Evolutionary conservation across 225 moss, liverwort and hornwort genomes (phyloP).

Genomic region (Pleurozium schreberi): DNA sequence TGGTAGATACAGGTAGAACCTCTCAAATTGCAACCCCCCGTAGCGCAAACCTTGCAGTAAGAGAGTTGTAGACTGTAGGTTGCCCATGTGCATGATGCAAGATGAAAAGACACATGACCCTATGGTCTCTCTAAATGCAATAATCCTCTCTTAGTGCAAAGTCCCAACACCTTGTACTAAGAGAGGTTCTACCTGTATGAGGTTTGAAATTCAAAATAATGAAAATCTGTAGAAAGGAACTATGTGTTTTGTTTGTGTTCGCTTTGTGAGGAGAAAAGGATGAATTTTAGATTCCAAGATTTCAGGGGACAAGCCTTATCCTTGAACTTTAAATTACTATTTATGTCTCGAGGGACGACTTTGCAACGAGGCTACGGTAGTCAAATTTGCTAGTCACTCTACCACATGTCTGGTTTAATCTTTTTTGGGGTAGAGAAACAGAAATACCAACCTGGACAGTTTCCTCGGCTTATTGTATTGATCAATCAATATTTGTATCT

Average conservation of each 20-base stretch:
- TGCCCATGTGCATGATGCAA: no score
- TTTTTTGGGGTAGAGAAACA: background rate
- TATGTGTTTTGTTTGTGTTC: background rate
- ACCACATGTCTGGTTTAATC: background rate
- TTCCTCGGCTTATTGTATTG: background rate
- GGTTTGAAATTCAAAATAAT: background rate
- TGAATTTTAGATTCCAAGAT: background rate
- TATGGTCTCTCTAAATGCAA: no score
- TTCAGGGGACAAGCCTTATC: background rate
- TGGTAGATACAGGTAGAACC: no score
- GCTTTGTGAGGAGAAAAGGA: background rate
- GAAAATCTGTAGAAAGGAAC: background rate
- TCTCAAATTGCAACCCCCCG: no score
- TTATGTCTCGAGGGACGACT: background rate
- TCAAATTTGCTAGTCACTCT: background rate
- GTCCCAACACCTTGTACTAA: no score
- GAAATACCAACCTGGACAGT: background rate
- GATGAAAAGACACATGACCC: no score
- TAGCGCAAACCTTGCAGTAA: no score
- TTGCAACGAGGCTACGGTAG: background rate
- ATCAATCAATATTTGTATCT: background rate
- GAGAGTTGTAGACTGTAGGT: no score
- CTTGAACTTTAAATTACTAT: background rate
- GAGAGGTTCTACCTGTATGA: no score
- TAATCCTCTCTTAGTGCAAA: no score